These are phyloP conservation scores for Pythium pectinolyticum DNA, from an alignment of 352 stramenopile species.

Conservation along the genomic window DNA sequence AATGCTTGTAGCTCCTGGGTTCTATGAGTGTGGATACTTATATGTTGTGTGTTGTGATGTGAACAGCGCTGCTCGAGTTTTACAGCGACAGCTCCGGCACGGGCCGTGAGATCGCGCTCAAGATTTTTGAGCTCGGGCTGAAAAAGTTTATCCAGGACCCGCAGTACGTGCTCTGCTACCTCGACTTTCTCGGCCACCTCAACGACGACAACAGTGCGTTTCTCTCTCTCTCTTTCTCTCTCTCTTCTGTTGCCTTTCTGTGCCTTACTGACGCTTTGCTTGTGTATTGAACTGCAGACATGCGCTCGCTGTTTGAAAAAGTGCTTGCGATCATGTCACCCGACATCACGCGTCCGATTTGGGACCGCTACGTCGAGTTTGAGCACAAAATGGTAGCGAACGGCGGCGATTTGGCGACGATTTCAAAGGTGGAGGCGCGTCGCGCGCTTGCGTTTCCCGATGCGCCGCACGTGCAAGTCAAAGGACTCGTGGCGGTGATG, in stretches of 20 bases:
- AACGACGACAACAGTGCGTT: slow-evolving; percentile 90
- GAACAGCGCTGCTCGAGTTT: slow-evolving; percentile 77
- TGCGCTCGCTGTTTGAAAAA: slow-evolving; percentile 88
- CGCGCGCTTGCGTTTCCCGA: slow-evolving; percentile 79
- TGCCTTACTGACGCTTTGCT: neutral
- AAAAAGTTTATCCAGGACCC: slow-evolving; percentile 89
- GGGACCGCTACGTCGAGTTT: slow-evolving; percentile 86
- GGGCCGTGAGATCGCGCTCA: slow-evolving; percentile 84
- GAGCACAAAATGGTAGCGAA: slow-evolving; percentile 87
- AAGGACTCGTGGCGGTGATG: slow-evolving; percentile 73
- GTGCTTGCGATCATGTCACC: slow-evolving; percentile 83
- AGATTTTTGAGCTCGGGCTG: slow-evolving; percentile 87
- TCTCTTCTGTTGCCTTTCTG: neutral
- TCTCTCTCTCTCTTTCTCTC: neutral
- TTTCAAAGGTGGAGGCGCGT: slow-evolving; percentile 81
- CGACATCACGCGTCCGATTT: slow-evolving; percentile 80
- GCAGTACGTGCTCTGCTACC: slow-evolving; percentile 81
- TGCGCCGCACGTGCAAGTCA: slow-evolving; percentile 74
- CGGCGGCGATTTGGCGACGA: slow-evolving; percentile 77
- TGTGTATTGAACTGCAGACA: slow-evolving; percentile 48
- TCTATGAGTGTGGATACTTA: neutral
- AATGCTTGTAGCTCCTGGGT: neutral
- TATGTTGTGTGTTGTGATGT: neutral
- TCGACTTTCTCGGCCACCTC: slow-evolving; percentile 83
- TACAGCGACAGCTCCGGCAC: slow-evolving; percentile 82